Percentiles rank a stretch among this genome's conserved stretches.
Conservation (phyloP, 1,284 basidiomycete species). For the Pholiota adiposa region DNA sequence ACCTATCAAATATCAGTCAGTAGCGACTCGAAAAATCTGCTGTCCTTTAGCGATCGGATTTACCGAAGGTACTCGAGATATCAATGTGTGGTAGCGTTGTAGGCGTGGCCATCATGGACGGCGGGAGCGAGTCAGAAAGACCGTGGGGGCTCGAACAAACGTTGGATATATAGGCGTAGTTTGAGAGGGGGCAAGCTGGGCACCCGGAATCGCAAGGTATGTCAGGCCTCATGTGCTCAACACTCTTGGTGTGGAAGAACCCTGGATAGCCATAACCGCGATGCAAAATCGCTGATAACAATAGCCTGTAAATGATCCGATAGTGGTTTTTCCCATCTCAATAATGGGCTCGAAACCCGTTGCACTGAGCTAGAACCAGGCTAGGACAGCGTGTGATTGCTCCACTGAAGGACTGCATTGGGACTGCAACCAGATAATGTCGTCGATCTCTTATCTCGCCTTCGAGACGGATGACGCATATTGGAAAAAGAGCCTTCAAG, state of each 20-base stretch:
- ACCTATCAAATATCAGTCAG: conserved; percentile 10
- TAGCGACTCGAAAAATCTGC: not conserved
- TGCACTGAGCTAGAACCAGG: not conserved
- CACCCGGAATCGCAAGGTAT: not conserved
- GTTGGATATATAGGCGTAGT: conserved; percentile 2
- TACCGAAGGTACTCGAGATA: conserved; percentile 19
- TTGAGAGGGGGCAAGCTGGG: not conserved
- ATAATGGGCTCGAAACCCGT: not conserved
- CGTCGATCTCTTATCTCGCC: no score
- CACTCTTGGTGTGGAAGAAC: not conserved
- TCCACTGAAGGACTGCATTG: not conserved
- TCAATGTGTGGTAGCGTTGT: conserved; percentile 9
- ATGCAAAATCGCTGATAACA: not conserved
- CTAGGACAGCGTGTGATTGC: not conserved
- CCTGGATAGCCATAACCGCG: conserved; percentile 2
- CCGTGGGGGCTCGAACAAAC: not conserved
- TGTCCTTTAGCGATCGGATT: not conserved
- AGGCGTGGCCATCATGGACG: not conserved
- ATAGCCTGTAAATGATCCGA: not conserved
- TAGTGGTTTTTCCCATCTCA: not conserved
- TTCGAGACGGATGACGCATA: no score
- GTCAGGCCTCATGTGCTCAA: not conserved
- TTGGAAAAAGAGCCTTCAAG: no score
- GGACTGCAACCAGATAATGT: no score
- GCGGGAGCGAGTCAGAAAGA: not conserved